Percentiles rank a stretch among this genome's conserved stretches.
phyloP scores from a whole-genome alignment of 228 moss, liverwort and hornwort species.

The Sphagnum magellanicum region DNA sequence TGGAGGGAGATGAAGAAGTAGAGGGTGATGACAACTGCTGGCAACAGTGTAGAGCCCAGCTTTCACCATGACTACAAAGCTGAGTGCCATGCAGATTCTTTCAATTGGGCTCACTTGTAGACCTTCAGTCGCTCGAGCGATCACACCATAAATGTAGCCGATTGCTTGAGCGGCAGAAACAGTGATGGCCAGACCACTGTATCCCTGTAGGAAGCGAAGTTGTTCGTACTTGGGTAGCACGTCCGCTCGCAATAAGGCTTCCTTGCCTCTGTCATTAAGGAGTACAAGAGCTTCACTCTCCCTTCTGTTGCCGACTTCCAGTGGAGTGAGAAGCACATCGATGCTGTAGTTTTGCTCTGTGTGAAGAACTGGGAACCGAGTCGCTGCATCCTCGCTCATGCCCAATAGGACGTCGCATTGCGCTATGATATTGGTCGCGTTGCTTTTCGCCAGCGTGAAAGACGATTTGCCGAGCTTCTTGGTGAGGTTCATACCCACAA shows the following conservation, averaged over 20 bases:
- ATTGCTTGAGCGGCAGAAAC: conserved; percentile 37
- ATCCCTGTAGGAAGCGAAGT: conserved; percentile 41
- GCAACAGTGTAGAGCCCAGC: conserved; percentile 46
- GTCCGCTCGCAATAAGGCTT: conserved; percentile 37
- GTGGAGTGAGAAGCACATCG: conserved; percentile 42
- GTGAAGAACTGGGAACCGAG: conserved; percentile 41
- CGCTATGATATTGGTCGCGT: conserved; percentile 42
- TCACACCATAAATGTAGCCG: conserved; percentile 44
- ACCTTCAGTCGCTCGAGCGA: conserved; percentile 23
- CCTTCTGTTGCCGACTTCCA: conserved; percentile 41
- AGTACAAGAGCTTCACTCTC: conserved; percentile 45
- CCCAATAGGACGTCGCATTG: conserved; percentile 50
- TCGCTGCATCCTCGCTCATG: conserved; percentile 48
- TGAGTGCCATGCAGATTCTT: conserved; percentile 36
- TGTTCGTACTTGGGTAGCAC: conserved; percentile 55
- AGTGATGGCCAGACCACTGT: conserved; percentile 42
- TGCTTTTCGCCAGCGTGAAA: conserved; percentile 46
- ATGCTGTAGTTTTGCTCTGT: conserved; percentile 57
- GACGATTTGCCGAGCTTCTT: conserved; percentile 30
- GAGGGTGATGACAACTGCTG: conserved; percentile 55
- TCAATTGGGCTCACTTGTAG: conserved; percentile 41
- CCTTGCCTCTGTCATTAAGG: conserved; percentile 45
- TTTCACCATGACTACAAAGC: conserved; percentile 44
- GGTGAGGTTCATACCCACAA: conserved; percentile 46
- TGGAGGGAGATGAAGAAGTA: conserved; percentile 34